phyloP scores from a whole-genome alignment of 2,329 filamentous ascomycete species.

The Chrysosporium keratinophilum region DNA sequence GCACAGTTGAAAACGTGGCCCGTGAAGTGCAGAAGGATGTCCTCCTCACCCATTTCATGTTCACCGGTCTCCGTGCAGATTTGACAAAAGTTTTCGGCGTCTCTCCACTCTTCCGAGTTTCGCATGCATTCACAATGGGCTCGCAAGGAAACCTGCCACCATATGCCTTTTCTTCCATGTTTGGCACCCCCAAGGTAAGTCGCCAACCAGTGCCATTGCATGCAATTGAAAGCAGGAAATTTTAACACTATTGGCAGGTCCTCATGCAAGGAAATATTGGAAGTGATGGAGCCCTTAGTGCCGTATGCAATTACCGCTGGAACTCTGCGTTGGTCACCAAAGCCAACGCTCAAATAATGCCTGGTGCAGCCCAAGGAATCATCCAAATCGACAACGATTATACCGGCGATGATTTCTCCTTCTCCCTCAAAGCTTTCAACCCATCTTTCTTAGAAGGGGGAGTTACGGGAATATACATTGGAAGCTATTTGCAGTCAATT shows the following conservation, averaged over 20 bases:
- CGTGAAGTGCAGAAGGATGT: constrained; percentile 95
- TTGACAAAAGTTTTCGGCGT: constrained; percentile 94
- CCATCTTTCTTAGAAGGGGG: constrained; percentile 89
- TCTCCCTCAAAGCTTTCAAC: constrained; percentile 86
- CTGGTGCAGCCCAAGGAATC: constrained; percentile 70
- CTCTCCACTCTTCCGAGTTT: constrained; percentile 89
- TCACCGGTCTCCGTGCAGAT: constrained; percentile 90
- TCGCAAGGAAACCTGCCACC: constrained; percentile 72
- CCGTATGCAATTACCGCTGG: constrained; percentile 91
- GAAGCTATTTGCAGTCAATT: constrained; percentile 87
- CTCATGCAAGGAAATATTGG: constrained; percentile 95
- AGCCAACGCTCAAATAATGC: constrained; percentile 73
- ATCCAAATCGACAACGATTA: constrained; percentile 94
- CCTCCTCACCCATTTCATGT: constrained; percentile 92
- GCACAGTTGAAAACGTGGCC: constrained; percentile 78
- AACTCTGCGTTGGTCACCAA: constrained; percentile 70
- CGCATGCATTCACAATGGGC: constrained; percentile 91
- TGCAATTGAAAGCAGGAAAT: not conserved
- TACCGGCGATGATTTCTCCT: constrained; percentile 82
- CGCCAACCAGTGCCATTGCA: not conserved
- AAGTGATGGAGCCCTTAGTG: constrained; percentile 77
- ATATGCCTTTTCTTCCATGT: constrained; percentile 89
- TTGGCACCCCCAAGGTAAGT: constrained; percentile 81
- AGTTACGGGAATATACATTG: constrained; percentile 88
- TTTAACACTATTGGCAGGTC: constrained; percentile 45